Conservation (phyloP, 768 basidiomycete genomes). For the Termitomyces titanicus region DNA sequence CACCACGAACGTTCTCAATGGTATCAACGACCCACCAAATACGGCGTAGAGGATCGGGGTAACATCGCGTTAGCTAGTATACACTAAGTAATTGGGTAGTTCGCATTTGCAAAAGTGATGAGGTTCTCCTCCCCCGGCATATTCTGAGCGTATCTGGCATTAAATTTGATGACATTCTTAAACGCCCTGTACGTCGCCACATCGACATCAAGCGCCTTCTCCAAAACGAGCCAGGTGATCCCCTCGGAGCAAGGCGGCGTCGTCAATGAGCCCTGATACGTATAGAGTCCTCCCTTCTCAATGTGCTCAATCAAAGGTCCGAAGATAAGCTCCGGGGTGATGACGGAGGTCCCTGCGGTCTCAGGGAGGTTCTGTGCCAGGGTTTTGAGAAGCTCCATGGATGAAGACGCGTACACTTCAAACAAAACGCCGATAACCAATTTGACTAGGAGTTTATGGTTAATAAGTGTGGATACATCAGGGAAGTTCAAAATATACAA, state of each 20-base stretch:
- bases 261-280: conserved; percentile 11
- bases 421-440: conserved; percentile 6
- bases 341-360: background rate
- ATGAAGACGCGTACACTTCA: background rate
- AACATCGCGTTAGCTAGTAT: background rate
- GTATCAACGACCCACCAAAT: background rate
- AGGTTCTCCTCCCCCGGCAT: conserved; percentile 6
- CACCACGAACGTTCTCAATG: too few species aligned
- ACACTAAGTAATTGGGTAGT: background rate
- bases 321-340: background rate
- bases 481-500: background rate
- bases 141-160: conserved; percentile 9
- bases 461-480: background rate
- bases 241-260: conserved; percentile 9
- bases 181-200: conserved; percentile 2
- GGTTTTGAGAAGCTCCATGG: conserved; percentile 2
- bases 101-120: background rate
- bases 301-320: background rate
- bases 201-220: background rate
- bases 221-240: conserved; percentile 7
- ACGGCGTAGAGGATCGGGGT: background rate
- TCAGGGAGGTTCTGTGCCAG: background rate
- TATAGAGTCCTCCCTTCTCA: background rate
- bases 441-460: background rate
- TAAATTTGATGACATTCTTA: conserved; percentile 10